Percentiles rank a stretch among this genome's conserved stretches.
Conservation (phyloP, 2,329 filamentous ascomycete species). For the Alternaria gansuensis region DNA sequence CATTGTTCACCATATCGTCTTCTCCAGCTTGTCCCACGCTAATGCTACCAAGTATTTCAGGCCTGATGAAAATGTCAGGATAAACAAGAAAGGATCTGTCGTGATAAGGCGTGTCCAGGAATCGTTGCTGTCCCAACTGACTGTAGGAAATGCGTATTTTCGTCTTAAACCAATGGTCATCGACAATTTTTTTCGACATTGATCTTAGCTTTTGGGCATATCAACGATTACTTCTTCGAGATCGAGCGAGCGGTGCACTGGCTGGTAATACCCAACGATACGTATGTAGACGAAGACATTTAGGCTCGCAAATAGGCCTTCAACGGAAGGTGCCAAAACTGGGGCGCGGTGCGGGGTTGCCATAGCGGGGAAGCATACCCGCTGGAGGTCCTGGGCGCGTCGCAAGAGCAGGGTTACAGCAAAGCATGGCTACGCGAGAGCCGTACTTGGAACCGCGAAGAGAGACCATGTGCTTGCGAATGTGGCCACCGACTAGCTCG, state of each 20-base stretch:
- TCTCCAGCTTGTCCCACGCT: constrained; percentile 21
- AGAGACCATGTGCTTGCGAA: constrained; percentile 99
- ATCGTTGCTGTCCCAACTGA: constrained; percentile 38
- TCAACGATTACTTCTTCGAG: constrained; percentile 46
- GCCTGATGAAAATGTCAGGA: constrained; percentile 32
- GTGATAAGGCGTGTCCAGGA: constrained; percentile 35
- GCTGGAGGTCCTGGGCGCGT: constrained; percentile 88
- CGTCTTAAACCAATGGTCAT: constrained; percentile 44
- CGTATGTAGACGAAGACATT: constrained; percentile 33
- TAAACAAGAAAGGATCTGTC: constrained; percentile 49
- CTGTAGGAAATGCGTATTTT: constrained; percentile 39
- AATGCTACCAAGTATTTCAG: constrained; percentile 29
- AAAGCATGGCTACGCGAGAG: constrained; percentile 97
- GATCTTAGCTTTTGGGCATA: constrained; percentile 43
- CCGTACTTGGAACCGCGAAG: constrained; percentile 98
- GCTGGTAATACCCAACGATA: constrained; percentile 44
- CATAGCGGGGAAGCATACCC: constrained; percentile 60
- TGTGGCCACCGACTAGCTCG: constrained; percentile 90
- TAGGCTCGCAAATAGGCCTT: constrained; percentile 18
- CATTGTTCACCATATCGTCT: constrained; percentile 28
- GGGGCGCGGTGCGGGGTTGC: constrained; percentile 38
- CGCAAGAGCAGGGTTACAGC: constrained; percentile 89
- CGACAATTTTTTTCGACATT: constrained; percentile 45
- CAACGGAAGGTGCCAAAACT: constrained; percentile 46
- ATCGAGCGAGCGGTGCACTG: constrained; percentile 42